These are phyloP conservation scores for Coemansia sp. DNA, from an alignment of 192 early-diverging fungal genomes.

Conservation along the genomic window DNA sequence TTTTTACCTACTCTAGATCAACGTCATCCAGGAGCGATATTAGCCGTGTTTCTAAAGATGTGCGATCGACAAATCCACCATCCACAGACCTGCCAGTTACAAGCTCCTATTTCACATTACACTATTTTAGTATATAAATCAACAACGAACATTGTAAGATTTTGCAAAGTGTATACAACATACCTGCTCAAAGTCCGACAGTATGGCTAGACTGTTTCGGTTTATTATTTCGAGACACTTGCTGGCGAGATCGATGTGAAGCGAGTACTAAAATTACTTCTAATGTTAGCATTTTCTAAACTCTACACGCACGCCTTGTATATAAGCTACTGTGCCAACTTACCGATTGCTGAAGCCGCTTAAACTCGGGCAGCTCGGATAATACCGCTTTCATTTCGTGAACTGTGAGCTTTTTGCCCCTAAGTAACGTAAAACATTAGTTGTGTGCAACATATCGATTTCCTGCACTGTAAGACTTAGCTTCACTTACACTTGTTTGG, in stretches of 20 bases:
- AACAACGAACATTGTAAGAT: not conserved
- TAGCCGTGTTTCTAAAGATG: constrained; percentile 31
- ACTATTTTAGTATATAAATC: not conserved
- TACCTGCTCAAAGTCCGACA: constrained; percentile 56
- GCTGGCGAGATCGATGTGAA: constrained; percentile 53
- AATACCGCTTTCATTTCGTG: constrained; percentile 45
- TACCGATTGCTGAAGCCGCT: constrained; percentile 47
- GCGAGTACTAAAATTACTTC: constrained; percentile 34
- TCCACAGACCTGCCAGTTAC: constrained; percentile 11
- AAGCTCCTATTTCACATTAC: constrained; percentile 31
- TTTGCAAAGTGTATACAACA: not conserved
- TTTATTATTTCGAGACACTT: constrained; percentile 46
- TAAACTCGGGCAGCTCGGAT: constrained; percentile 51
- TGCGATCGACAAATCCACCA: constrained; percentile 15
- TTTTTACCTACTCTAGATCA: constrained; percentile 29
- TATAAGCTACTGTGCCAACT: constrained; percentile 2
- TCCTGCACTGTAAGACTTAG: not conserved
- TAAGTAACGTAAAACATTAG: constrained; percentile 7
- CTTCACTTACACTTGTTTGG: constrained; percentile 26
- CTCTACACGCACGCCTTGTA: not conserved
- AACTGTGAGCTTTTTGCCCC: constrained; percentile 27
- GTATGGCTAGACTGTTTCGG: constrained; percentile 17
- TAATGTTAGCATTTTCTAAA: not conserved
- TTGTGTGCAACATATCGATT: not conserved
- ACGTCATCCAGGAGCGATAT: constrained; percentile 40